Percentiles rank a stretch among this genome's conserved stretches.
Conservation (phyloP, 306 rosid genomes). For the Lathyrus aphaca region DNA sequence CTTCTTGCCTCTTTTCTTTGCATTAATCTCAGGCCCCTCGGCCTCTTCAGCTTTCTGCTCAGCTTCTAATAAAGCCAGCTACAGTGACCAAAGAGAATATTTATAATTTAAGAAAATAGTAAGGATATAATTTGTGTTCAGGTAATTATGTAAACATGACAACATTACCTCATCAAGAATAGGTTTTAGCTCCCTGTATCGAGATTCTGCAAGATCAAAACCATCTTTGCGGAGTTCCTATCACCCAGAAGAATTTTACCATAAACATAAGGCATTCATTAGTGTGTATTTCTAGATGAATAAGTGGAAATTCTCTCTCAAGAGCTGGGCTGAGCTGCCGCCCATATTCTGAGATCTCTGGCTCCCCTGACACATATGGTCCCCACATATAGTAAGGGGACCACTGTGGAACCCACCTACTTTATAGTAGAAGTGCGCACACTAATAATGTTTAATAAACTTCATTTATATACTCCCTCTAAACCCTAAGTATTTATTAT, state of each 20-base stretch:
- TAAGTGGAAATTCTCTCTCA: neutral
- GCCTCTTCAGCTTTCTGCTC: slow-evolving; percentile 94
- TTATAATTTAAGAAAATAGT: neutral
- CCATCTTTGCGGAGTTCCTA: slow-evolving; percentile 99
- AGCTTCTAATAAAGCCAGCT: slow-evolving; percentile 87
- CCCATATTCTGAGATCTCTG: no score
- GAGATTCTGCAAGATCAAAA: slow-evolving; percentile 90
- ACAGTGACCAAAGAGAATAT: slow-evolving; percentile 40
- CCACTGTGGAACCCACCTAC: no score
- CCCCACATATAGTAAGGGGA: no score
- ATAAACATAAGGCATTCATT: slow-evolving; percentile 22
- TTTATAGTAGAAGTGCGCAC: no score
- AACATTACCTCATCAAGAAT: slow-evolving; percentile 89
- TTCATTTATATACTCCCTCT: no score
- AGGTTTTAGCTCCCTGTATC: slow-evolving; percentile 91
- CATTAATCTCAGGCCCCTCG: slow-evolving; percentile 80
- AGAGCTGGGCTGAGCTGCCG: no score
- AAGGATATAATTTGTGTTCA: slow-evolving; percentile 5
- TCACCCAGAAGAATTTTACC: slow-evolving; percentile 34
- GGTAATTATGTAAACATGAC: slow-evolving; percentile 7
- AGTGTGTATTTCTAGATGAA: slow-evolving; percentile 13
- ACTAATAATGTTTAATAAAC: no score
- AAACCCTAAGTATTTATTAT: no score
- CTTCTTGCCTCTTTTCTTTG: slow-evolving; percentile 82
- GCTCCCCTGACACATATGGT: no score